A percentile compares a stretch with the other conserved stretches of the same genome.
Evolutionary conservation across 805 yeast species (phyloP).

Genomic region (Isabelozyma heimii): DNA sequence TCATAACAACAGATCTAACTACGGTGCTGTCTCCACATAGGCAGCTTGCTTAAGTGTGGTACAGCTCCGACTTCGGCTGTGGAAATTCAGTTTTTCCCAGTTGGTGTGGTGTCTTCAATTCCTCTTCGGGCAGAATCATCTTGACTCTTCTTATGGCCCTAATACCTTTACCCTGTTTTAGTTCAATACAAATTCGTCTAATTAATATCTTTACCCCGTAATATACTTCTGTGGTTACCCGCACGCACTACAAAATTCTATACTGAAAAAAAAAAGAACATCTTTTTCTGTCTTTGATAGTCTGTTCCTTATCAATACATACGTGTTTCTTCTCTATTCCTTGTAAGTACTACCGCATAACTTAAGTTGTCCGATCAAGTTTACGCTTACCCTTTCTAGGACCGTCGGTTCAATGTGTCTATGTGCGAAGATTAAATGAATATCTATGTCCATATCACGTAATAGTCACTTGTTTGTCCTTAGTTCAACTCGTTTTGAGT

Average conservation of each 20-base stretch:
- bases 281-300: neutral
- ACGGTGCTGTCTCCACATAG: slow-evolving; percentile 3
- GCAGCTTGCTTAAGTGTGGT: neutral
- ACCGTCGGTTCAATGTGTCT: slow-evolving; percentile 49
- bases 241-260: neutral
- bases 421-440: slow-evolving; percentile 38
- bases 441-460: slow-evolving; percentile 1
- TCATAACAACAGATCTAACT: slow-evolving; percentile 18
- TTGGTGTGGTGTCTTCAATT: no score
- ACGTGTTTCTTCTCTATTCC: neutral
- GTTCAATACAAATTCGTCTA: neutral
- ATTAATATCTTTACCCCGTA: no score
- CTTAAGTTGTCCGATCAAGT: slow-evolving; percentile 46
- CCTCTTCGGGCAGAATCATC: no score
- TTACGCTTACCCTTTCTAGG: slow-evolving; percentile 21
- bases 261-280: neutral
- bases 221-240: neutral
- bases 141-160: neutral
- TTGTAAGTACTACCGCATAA: slow-evolving; percentile 26
- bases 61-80: no score
- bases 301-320: neutral
- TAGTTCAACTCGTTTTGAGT: neutral
- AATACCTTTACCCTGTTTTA: neutral
- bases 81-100: no score
- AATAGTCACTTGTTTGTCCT: neutral